Evolutionary conservation across 768 basidiomycete species (phyloP), one percentile per base, ranked within the genome.

Genomic region (Boletus sp.): DNA sequence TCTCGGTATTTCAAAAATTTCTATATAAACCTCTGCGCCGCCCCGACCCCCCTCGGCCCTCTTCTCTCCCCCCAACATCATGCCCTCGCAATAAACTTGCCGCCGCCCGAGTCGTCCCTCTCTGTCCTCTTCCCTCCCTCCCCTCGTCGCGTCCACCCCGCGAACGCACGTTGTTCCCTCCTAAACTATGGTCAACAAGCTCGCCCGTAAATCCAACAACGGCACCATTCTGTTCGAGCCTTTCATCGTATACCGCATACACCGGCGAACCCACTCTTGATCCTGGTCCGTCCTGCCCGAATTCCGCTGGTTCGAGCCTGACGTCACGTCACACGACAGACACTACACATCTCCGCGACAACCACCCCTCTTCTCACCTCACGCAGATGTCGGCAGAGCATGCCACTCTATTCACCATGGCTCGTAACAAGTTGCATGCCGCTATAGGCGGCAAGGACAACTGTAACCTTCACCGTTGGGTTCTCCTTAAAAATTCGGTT

Each of bases 211-310:
- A 73, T 85, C 86, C 69, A 87, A 84, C 79, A 85, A 89, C 87
- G 88, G 89, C 78, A 85, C 87, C 74, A 81, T 90, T 56, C 82
- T 90, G 68, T 91, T 91, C 72, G 88, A 90, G 77, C 89, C 89
- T 57, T 84, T 87, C 77, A 85, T 89, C 73, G 88, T 89, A 72
- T 83, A 90, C 74, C 89, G 89, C 72, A 91, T 91, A 91, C 83
- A 85, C 76, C 74, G 74, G 69, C 80, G 68, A 81, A 67, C 45
- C 42, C 50, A 44, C 47, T 40, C 56, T 19, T 30, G 32, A 25
- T 15, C 35, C 44, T 58, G 62, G 67, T 70, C 33, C 14, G 71
- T 71, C 37, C 13, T 27, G 1, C 14, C n/a, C 11, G n/a, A 15
- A 25, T 10, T 1, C 1, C 34, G 1, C 21, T 14, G 19, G 32